phyloP scores from a whole-genome alignment of 2,329 filamentous ascomycete genomes.

The Diaporthe citriasiana region DNA sequence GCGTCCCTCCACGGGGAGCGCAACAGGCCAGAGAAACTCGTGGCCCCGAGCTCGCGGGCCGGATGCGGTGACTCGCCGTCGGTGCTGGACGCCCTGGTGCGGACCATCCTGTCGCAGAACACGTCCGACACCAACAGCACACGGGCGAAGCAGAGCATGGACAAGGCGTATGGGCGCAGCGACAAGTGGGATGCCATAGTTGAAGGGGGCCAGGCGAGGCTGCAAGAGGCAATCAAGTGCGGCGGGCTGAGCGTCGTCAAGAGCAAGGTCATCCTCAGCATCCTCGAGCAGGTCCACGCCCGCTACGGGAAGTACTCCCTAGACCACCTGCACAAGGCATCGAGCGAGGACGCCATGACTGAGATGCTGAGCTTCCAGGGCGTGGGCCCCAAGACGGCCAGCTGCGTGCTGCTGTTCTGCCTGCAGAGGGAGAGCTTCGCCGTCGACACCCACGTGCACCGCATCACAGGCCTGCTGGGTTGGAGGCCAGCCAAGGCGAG shows the following conservation, averaged over 20 bases:
- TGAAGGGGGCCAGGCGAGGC: conserved; percentile 54
- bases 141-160: conserved; percentile 68
- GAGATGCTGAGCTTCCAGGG: conserved; percentile 65
- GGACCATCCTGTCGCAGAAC: conserved; percentile 67
- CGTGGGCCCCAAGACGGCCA: conserved; percentile 68
- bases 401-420: conserved; percentile 67
- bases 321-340: conserved; percentile 61
- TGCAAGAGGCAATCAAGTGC: conserved; percentile 74
- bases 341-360: conserved; percentile 62
- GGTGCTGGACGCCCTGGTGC: conserved; percentile 66
- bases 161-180: conserved; percentile 58
- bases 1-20: conserved; percentile 75
- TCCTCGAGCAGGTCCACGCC: conserved; percentile 74
- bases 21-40: conserved; percentile 70
- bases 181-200: conserved; percentile 60
- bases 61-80: conserved; percentile 69
- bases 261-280: conserved; percentile 77
- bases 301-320: conserved; percentile 60
- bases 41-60: conserved; percentile 73
- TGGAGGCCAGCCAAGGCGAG: conserved; percentile 60
- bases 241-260: conserved; percentile 82
- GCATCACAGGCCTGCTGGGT: conserved; percentile 63
- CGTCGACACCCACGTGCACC: conserved; percentile 67
- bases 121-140: conserved; percentile 69
- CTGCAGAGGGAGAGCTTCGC: conserved; percentile 63